phyloP scores from a whole-genome alignment of 1,284 basidiomycete genomes.

The Melampsora larici-populina region DNA sequence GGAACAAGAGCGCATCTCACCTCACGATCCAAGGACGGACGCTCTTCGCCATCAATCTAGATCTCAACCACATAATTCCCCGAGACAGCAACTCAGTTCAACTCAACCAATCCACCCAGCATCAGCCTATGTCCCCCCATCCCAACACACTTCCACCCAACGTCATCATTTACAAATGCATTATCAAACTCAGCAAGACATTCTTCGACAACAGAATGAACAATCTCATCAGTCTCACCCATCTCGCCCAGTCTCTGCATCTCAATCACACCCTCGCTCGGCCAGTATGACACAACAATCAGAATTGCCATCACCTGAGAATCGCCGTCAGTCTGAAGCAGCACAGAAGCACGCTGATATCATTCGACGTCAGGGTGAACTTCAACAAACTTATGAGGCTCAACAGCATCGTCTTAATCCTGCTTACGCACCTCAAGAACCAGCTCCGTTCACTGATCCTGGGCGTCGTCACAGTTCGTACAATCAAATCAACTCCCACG shows the following conservation, averaged over 20 bases:
- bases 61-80: neutral
- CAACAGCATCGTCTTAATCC: neutral
- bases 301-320: neutral
- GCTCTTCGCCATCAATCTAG: neutral
- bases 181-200: constrained; percentile 21
- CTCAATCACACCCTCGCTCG: neutral
- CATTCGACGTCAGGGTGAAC: neutral
- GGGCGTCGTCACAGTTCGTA: neutral
- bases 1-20: neutral
- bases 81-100: neutral
- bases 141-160: neutral
- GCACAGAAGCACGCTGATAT: neutral
- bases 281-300: neutral
- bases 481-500: neutral
- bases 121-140: constrained; percentile 5
- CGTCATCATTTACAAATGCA: constrained; percentile 21
- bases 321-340: neutral
- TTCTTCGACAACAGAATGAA: neutral
- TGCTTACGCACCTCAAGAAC: too few relatives aligned
- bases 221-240: neutral
- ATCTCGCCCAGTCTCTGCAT: neutral
- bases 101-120: constrained; percentile 9
- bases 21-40: neutral
- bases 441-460: neutral
- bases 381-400: neutral